phyloP scores from a whole-genome alignment of 495 filamentous ascomycete species.

The Rhizodiscina lignyota region DNA sequence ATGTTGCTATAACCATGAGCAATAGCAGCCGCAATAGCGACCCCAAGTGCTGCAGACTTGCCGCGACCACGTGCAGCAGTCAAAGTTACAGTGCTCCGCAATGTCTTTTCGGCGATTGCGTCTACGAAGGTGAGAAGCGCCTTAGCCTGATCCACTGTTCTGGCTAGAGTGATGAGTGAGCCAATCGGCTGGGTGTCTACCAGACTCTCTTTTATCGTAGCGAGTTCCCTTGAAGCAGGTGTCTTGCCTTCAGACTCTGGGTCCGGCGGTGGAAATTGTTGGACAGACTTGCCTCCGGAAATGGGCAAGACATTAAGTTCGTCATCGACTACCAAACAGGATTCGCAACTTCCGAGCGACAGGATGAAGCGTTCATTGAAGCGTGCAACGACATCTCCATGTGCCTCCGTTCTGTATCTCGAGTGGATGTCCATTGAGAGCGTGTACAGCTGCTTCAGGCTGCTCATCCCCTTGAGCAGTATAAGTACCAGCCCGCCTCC shows the following conservation, averaged over 20 bases:
- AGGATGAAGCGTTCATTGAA: conserved; percentile 98
- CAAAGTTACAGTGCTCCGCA: conserved; percentile 81
- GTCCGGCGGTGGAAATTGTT: conserved; percentile 55
- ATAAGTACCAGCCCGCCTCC: conserved; percentile 86
- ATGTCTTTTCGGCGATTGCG: conserved; percentile 88
- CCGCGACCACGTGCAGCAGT: conserved; percentile 91
- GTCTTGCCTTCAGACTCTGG: conserved; percentile 47
- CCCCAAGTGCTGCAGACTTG: conserved; percentile 89
- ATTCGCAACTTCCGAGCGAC: conserved; percentile 83
- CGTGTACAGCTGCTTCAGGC: conserved; percentile 93
- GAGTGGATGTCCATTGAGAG: conserved; percentile 97
- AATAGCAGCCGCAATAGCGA: conserved; percentile 85
- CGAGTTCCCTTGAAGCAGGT: conserved; percentile 57
- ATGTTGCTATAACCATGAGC: conserved; percentile 98
- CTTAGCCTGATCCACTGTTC: conserved; percentile 89
- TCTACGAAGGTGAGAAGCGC: conserved; percentile 90
- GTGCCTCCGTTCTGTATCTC: conserved; percentile 89
- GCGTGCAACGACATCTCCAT: conserved; percentile 83
- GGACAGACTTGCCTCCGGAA: conserved; percentile 87
- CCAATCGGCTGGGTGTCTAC: conserved; percentile 75
- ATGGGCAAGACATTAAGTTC: conserved; percentile 96
- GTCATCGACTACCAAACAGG: conserved; percentile 91
- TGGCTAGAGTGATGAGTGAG: conserved; percentile 64
- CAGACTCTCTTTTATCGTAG: conserved; percentile 73
- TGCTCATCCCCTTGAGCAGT: conserved; percentile 89